Evolutionary conservation across 164 flowering plant species (phyloP).

Genomic region (Nymphaea thermarum): DNA sequence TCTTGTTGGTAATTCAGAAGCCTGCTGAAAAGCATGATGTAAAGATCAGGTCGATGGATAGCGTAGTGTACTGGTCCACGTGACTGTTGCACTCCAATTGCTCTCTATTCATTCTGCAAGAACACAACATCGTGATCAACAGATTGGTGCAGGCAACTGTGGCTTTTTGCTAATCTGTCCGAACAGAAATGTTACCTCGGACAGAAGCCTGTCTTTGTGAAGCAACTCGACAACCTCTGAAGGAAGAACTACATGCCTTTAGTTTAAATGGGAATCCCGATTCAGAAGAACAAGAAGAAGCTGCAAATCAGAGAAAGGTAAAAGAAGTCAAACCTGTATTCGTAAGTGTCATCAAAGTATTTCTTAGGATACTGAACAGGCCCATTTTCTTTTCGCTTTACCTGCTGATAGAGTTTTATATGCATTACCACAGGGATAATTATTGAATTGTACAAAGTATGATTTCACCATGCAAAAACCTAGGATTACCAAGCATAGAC

Average conservation of each 20-base stretch:
- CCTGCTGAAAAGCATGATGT: constrained; percentile 97
- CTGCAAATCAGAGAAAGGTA: background rate
- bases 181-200: constrained; percentile 36
- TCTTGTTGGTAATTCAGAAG: constrained; percentile 78
- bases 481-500: no score
- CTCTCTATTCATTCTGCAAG: constrained; percentile 81
- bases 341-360: constrained; percentile 80
- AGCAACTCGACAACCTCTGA: constrained; percentile 74
- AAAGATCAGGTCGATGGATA: constrained; percentile 88
- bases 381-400: constrained; percentile 33
- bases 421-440: no score
- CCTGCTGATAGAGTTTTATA: background rate
- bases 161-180: background rate
- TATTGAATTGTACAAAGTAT: no score
- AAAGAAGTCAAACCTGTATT: constrained; percentile 24
- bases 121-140: background rate
- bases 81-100: constrained; percentile 91
- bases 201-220: constrained; percentile 81
- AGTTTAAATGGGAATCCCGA: background rate
- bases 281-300: background rate
- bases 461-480: no score
- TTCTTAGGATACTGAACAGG: constrained; percentile 96
- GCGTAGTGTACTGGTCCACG: constrained; percentile 97
- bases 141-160: no score
- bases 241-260: constrained; percentile 57